Percentiles rank a stretch among this genome's conserved stretches.
Conservation (phyloP, 2,329 filamentous ascomycete species). For the Penicillium corylophilum region DNA sequence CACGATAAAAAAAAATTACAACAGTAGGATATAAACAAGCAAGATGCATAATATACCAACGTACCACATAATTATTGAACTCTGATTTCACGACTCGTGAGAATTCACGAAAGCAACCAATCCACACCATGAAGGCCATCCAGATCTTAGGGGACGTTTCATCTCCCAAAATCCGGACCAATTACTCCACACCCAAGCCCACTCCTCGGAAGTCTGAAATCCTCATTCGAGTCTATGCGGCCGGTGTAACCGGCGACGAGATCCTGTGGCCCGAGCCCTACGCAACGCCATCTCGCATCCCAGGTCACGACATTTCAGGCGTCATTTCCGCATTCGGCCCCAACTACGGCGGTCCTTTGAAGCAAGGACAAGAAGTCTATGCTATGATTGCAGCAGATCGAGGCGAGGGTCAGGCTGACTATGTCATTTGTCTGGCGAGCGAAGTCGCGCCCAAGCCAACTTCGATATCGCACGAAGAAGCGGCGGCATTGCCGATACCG, state of each 20-base stretch:
- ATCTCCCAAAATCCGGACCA: slow-evolving; percentile 4
- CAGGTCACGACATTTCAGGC: slow-evolving; percentile 10
- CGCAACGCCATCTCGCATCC: slow-evolving; percentile 3
- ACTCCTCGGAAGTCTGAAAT: slow-evolving; percentile 1
- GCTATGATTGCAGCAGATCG: background rate
- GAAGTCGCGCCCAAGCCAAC: background rate
- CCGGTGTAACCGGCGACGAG: slow-evolving; percentile 10
- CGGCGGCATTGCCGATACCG: background rate
- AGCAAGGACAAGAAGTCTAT: background rate
- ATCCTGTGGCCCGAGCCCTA: slow-evolving; percentile 8
- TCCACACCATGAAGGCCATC: slow-evolving; percentile 7
- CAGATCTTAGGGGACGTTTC: slow-evolving; percentile 6
- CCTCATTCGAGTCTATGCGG: slow-evolving; percentile 4
- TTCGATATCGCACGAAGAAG: background rate
- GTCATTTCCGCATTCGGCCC: slow-evolving; percentile 2
- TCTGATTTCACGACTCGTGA: too few relatives aligned
- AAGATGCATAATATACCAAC: too few relatives aligned
- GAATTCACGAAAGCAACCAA: too few relatives aligned
- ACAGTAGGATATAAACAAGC: too few relatives aligned
- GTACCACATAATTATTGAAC: too few relatives aligned
- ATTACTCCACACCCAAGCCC: slow-evolving; percentile 1
- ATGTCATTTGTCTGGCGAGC: background rate
- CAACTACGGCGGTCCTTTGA: background rate
- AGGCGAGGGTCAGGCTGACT: background rate
- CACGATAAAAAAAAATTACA: too few relatives aligned